A percentile compares a stretch with the other conserved stretches of the same genome.
phyloP scores from a whole-genome alignment of 345 rosid genomes.

The Hevea brasiliensis region DNA sequence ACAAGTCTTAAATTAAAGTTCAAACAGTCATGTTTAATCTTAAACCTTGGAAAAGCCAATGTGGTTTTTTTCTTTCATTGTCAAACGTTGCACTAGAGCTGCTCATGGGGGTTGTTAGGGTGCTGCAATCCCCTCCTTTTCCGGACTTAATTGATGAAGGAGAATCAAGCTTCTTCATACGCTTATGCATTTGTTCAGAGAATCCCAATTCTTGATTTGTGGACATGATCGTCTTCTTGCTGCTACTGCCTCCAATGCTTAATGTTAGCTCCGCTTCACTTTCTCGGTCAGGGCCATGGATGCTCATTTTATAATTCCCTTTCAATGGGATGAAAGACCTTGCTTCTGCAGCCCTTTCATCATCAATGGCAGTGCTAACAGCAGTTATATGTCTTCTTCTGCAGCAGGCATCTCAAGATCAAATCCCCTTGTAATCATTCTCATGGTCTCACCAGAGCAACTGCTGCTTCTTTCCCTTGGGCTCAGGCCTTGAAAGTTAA shows the following conservation, averaged over 20 bases:
- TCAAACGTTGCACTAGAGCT: conserved; percentile 59
- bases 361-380: conserved; percentile 22
- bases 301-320: conserved; percentile 16
- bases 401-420: conserved; percentile 52
- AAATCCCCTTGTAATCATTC: conserved; percentile 28
- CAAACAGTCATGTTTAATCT: conserved; percentile 49
- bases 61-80: too few relatives aligned
- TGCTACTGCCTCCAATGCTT: too few relatives aligned
- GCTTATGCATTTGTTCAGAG: too few relatives aligned
- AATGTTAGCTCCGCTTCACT: conserved; percentile 66
- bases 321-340: conserved; percentile 20
- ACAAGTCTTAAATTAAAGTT: conserved; percentile 2
- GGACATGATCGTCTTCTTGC: too few relatives aligned
- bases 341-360: conserved; percentile 32
- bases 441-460: conserved; percentile 41
- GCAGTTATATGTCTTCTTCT: conserved; percentile 37
- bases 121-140: conserved; percentile 41
- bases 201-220: conserved; percentile 8
- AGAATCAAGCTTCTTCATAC: conserved; percentile 23
- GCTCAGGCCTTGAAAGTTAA: too few relatives aligned
- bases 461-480: conserved; percentile 58
- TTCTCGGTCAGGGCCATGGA: conserved; percentile 38
- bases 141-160: conserved; percentile 34
- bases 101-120: conserved; percentile 53
- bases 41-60: conserved; percentile 63